Evolutionary conservation across 2,329 filamentous ascomycete genomes (phyloP).

Genomic region (Nemania diffusa): DNA sequence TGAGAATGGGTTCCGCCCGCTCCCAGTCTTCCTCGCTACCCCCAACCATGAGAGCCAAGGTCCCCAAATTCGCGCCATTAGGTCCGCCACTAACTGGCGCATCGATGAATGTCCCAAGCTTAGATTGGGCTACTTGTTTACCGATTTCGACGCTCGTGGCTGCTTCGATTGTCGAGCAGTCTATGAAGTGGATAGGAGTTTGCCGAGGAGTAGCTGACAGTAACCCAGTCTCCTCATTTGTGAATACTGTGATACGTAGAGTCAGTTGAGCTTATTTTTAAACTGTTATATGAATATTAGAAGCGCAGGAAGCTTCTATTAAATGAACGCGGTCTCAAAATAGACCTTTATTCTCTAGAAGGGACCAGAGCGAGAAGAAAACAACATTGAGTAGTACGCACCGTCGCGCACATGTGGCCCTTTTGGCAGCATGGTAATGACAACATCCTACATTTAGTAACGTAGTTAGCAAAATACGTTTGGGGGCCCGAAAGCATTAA

Average conservation of each 20-base stretch:
- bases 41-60: constrained; percentile 29
- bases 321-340: background rate
- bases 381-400: background rate
- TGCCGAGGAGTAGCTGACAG: constrained; percentile 24
- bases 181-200: constrained; percentile 29
- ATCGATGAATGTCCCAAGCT: constrained; percentile 28
- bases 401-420: constrained; percentile 27
- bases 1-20: constrained; percentile 21
- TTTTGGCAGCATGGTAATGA: constrained; percentile 31
- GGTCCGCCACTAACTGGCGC: constrained; percentile 31
- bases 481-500: background rate
- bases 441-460: constrained; percentile 16
- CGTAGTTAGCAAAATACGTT: background rate
- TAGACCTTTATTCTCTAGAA: background rate
- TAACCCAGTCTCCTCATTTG: constrained; percentile 24
- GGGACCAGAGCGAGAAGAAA: background rate
- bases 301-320: background rate
- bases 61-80: constrained; percentile 27
- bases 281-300: background rate
- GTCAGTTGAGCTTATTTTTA: background rate
- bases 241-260: constrained; percentile 5
- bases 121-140: constrained; percentile 17
- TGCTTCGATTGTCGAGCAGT: constrained; percentile 30
- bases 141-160: constrained; percentile 28
- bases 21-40: constrained; percentile 29